Base-by-base conservation (phyloP, 2,329 filamentous ascomycete species). In the Fusarium anthophilum region DNA sequence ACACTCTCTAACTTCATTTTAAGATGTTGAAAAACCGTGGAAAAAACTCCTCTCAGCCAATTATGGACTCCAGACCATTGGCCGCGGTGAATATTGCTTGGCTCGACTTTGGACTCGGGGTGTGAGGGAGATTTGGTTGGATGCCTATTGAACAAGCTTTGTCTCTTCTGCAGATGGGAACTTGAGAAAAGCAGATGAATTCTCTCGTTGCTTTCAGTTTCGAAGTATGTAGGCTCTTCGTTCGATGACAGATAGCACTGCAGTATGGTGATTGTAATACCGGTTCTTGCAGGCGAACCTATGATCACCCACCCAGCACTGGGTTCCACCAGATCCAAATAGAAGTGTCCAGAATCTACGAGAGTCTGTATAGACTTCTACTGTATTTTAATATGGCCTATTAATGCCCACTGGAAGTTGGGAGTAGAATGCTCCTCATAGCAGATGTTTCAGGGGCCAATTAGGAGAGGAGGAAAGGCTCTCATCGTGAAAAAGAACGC, bases 121-220 rank as follows among this genome's bases (percentile, higher is more conserved):
- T 3, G 13, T 15, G 9, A 37, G 12, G 8, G 17, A 15, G 6
- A 15, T 8, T 51, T 17, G 6, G 13, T 37, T 26, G 7, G 32
- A 26, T 37, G n/a, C 5, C 9, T 22, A 1, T 26, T 2, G 9
- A 17, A 24, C 7, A 53, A 53, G 9, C 18, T 26, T 26, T 15
- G 3, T 10, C 12, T 50, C 22, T 37, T 13, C 8, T 2, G 8
- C 9, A 20, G 8, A 26, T 24, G 3, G 2, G 2, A 26, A 8
- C 2, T 22, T 20, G 12, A 37, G 13, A 26, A 22, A 3, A 0
- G 0, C 2, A 8, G 5, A 26, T 15, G 1, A 0, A 2, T 37
- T 14, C 3, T 14, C 3, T 0, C 8, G 9, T 37, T 15, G 7
- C 9, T 18, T 11, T 8, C 17, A 20, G 17, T 11, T 24, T 24